phyloP scores from a whole-genome alignment of 805 yeast genomes.

The Candida tammaniensis region DNA sequence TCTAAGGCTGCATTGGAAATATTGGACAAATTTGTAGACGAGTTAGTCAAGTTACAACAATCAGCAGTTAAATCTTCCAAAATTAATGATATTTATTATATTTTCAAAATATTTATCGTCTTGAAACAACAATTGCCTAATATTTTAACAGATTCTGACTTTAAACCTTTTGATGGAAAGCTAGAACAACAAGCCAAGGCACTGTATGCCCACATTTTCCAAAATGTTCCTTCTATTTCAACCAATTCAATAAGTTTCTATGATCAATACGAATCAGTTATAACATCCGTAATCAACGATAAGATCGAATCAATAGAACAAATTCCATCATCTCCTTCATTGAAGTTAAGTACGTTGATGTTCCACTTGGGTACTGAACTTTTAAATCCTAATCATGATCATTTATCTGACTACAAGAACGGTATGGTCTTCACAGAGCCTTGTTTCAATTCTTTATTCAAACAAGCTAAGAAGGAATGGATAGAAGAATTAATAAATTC shows the following conservation, averaged over 20 bases:
- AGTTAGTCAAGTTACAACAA: no score
- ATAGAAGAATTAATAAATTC: conserved; percentile 14
- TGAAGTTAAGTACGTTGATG: conserved; percentile 18
- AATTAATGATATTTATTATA: background rate
- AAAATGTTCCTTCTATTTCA: conserved; percentile 1
- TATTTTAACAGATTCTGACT: background rate
- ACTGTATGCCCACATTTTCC: background rate
- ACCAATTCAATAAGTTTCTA: conserved; percentile 2
- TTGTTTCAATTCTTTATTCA: conserved; percentile 16
- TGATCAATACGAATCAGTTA: conserved; percentile 14
- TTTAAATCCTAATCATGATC: conserved; percentile 9
- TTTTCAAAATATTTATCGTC: conserved; percentile 1
- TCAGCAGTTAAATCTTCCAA: no score
- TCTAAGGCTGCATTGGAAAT: background rate
- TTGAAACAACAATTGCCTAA: conserved; percentile 4
- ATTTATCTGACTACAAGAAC: conserved; percentile 14
- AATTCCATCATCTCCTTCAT: conserved; percentile 9
- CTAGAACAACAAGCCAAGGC: background rate
- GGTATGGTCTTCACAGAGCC: conserved; percentile 20
- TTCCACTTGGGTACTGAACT: conserved; percentile 16
- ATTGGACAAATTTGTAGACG: background rate
- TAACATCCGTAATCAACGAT: conserved; percentile 6
- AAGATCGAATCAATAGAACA: background rate
- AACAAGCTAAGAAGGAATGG: conserved; percentile 32
- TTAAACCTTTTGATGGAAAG: background rate